phyloP scores from a whole-genome alignment of 176 grass and related monocot species.

The Oryza rufipogon region DNA sequence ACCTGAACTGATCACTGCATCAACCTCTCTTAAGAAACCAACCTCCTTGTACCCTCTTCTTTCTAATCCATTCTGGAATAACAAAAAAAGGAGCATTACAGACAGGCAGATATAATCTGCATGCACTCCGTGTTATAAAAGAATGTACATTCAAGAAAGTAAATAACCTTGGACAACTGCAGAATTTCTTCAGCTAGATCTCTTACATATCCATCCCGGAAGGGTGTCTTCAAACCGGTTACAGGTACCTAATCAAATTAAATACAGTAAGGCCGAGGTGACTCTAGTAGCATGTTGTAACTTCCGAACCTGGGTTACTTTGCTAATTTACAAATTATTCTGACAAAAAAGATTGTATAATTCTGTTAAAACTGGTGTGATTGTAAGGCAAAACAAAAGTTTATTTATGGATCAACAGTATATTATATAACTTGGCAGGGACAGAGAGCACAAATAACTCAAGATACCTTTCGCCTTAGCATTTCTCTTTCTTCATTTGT shows the following conservation, averaged over 20 bases:
- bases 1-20: constrained; percentile 78
- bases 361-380: background rate
- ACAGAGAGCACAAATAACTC: constrained; percentile 9
- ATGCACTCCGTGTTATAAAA: background rate
- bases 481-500: constrained; percentile 93
- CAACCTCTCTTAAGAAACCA: constrained; percentile 87
- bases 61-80: constrained; percentile 85
- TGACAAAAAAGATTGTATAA: background rate
- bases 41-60: constrained; percentile 99
- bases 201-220: constrained; percentile 83
- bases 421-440: background rate
- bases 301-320: background rate
- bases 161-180: constrained; percentile 75
- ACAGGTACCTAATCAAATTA: constrained; percentile 69
- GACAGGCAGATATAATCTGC: background rate
- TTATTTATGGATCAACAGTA: background rate
- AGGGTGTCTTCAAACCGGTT: constrained; percentile 90
- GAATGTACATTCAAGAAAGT: constrained; percentile 4
- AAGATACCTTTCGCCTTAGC: constrained; percentile 73
- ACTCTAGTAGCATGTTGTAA: background rate
- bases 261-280: background rate
- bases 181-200: constrained; percentile 91
- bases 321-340: background rate
- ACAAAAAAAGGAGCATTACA: constrained; percentile 30
- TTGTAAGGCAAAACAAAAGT: constrained; percentile 1